phyloP scores from a whole-genome alignment of 441 rosid species.

The Jatropha podagrica region DNA sequence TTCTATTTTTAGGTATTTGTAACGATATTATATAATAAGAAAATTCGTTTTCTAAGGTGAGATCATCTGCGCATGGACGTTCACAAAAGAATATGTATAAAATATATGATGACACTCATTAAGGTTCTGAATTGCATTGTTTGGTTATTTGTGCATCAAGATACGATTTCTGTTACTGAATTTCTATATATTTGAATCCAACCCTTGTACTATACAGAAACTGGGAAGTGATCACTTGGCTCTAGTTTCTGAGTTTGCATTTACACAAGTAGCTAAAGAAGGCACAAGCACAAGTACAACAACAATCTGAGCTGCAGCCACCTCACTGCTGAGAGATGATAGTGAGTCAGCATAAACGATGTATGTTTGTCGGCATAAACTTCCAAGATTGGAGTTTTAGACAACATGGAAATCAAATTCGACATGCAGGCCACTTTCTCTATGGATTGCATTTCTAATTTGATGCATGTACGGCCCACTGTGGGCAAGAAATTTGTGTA shows the following conservation, averaged over 20 bases:
- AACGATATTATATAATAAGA: neutral
- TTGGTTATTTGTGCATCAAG: no score
- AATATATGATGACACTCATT: no score
- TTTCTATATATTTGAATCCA: neutral
- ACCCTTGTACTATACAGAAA: constrained; percentile 30
- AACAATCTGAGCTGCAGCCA: constrained; percentile 12
- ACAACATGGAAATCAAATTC: neutral
- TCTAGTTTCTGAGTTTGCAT: constrained; percentile 59
- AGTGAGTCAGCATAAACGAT: neutral
- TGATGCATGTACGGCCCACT: no score
- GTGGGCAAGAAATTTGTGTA: neutral
- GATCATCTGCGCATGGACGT: neutral
- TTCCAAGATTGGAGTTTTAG: neutral
- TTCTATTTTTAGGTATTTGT: neutral
- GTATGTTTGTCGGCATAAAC: neutral
- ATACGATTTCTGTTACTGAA: no score
- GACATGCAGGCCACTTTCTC: neutral
- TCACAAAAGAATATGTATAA: no score
- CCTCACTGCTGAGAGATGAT: constrained; percentile 11
- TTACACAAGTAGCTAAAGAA: constrained; percentile 24
- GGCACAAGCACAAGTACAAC: constrained; percentile 1
- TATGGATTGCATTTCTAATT: neutral
- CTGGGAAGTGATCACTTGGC: constrained; percentile 78
- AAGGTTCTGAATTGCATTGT: no score
- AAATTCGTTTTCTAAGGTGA: neutral